Conservation (phyloP, 768 basidiomycete species). For the Boletellus sp. region DNA sequence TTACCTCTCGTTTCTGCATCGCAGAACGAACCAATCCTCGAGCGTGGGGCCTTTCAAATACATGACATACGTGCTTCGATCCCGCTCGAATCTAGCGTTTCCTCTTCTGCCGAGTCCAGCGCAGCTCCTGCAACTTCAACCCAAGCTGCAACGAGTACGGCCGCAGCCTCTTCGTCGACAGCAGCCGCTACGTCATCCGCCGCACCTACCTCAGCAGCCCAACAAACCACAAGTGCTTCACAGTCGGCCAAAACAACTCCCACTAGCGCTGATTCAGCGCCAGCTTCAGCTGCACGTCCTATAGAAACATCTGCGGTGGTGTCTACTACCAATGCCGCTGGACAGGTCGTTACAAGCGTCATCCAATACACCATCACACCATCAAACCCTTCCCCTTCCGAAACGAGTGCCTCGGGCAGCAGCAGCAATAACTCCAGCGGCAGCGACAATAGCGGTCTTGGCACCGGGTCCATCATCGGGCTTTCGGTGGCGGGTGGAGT, state of each 20-base stretch:
- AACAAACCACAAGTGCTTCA: background rate
- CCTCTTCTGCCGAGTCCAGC: background rate
- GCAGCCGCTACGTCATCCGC: slow-evolving; percentile 14
- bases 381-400: slow-evolving; percentile 28
- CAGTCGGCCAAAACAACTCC: background rate
- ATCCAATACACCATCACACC: slow-evolving; percentile 10
- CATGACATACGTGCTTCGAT: slow-evolving; percentile 18
- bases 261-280: slow-evolving; percentile 1
- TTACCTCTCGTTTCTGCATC: slow-evolving; percentile 25
- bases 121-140: slow-evolving; percentile 1
- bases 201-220: background rate
- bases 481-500: slow-evolving; percentile 80
- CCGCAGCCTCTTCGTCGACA: background rate
- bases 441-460: slow-evolving; percentile 35
- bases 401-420: slow-evolving; percentile 15
- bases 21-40: slow-evolving; percentile 16
- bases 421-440: slow-evolving; percentile 1
- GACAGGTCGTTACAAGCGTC: slow-evolving; percentile 27
- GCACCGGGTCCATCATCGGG: slow-evolving; percentile 73
- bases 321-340: slow-evolving; percentile 25
- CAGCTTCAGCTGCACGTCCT: background rate
- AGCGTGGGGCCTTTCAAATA: slow-evolving; percentile 13
- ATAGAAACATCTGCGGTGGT: slow-evolving; percentile 3
- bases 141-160: background rate
- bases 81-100: background rate